Base-by-base conservation (phyloP, 805 yeast genomes). In the Suhomyces canberraensis region DNA sequence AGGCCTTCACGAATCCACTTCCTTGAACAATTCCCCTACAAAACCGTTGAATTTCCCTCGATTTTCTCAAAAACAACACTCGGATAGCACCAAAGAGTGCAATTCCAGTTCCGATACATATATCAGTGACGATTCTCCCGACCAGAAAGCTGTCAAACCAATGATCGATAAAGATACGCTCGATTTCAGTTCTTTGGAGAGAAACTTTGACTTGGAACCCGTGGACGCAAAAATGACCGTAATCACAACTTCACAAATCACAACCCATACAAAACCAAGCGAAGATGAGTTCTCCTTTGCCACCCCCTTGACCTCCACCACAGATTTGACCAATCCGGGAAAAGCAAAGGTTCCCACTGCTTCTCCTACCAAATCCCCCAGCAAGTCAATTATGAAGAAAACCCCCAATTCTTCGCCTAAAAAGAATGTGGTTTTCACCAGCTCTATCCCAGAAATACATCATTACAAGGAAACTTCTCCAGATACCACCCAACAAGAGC, bases 101-200 rank as follows among this genome's bases (percentile, higher is more conserved):
- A 64, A 60, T 42, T 67, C 73, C 5, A 56, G 66, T 35, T 61
- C 71, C 3, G 74, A 68, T 35, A 68, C 74, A 7, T 67, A 55
- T 31, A 63, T 62, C 14, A 64, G 69, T 42, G 69, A 66, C 17
- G 56, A 49, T 14, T 25, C 37, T 8, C 40, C 36, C 11, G 31
- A 21, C 8, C 25, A 35, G 4, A 38, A 31, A 25, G 18, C 13
- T 16, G 31, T 6, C 13, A 21, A 29, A 11, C 15, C 31, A 16
- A 17, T 17, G 25, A 5, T 25, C n/a, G 20, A 22, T 11, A 32
- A 32, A 25, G 29, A 17, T 17, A 24, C 29, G 11, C 35, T 32
- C 13, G 35, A 32, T 22, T 21, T 34, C 22, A 20, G 34, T 24
- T 43, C 51, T 3, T 46, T 54, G 36, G 53, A 47, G 20, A 31